Conservation (phyloP, 2,329 filamentous ascomycete genomes). For the Apiospora kogelbergensis region DNA sequence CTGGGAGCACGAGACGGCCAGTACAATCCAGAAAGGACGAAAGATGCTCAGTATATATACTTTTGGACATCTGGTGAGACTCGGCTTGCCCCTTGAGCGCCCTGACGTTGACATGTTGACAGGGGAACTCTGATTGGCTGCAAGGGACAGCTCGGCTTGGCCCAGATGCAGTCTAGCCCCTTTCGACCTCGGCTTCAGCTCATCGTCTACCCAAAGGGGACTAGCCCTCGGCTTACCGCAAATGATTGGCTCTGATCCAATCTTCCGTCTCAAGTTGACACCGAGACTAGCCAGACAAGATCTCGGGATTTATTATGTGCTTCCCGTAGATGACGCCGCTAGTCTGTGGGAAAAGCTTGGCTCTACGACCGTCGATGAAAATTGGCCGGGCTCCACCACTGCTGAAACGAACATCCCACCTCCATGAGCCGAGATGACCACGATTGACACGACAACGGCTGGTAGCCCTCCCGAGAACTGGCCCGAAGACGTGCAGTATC, state of each 20-base stretch:
- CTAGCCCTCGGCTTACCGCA: not conserved
- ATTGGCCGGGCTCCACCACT: not conserved
- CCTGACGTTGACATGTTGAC: not conserved
- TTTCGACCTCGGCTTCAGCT: not conserved
- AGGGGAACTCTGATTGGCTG: not conserved
- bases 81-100: not conserved
- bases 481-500: not conserved
- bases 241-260: not conserved
- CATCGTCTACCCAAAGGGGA: not conserved
- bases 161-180: not conserved
- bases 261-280: not conserved
- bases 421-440: not conserved
- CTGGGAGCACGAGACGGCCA: not conserved
- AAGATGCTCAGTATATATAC: not conserved
- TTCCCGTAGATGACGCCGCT: not conserved
- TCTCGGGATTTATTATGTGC: not conserved
- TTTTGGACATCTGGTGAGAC: not conserved
- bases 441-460: not conserved
- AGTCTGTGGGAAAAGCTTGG: not conserved
- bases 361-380: not conserved
- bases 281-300: not conserved
- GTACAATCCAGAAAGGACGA: not conserved
- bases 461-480: conserved; percentile 4
- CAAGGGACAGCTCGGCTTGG: not conserved
- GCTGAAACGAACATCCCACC: not conserved